phyloP scores from a whole-genome alignment of 352 stramenopile species.

The Phytophthora litchii region DNA sequence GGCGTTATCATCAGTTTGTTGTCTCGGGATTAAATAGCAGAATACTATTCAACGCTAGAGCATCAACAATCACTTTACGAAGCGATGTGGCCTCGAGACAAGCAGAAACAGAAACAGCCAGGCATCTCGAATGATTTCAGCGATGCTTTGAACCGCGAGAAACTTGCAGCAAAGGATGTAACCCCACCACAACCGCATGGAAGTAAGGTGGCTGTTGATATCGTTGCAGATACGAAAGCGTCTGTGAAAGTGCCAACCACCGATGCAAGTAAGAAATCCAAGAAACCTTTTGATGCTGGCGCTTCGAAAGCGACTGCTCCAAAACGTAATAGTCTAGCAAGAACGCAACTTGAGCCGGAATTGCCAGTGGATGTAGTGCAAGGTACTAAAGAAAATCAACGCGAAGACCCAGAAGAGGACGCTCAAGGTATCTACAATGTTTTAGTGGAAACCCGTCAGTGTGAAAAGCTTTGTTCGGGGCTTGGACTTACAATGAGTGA shows the following conservation, averaged over 20 bases:
- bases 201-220: constrained; percentile 17
- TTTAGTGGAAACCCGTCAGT: constrained; percentile 59
- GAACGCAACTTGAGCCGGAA: constrained; percentile 5
- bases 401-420: constrained; percentile 26
- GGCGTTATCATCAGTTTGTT: not conserved
- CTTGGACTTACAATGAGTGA: constrained; percentile 58
- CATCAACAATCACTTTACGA: not conserved
- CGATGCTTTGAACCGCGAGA: constrained; percentile 36
- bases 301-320: not conserved
- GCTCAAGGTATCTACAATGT: constrained; percentile 52
- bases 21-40: too few species aligned
- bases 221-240: constrained; percentile 1
- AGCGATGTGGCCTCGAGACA: constrained; percentile 5
- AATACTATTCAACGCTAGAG: not conserved
- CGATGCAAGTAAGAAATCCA: constrained; percentile 4
- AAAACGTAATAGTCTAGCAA: constrained; percentile 11
- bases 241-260: not conserved
- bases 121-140: constrained; percentile 31
- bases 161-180: constrained; percentile 2
- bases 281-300: not conserved
- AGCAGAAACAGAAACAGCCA: constrained; percentile 28
- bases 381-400: not conserved
- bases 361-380: not conserved
- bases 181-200: constrained; percentile 6
- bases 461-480: constrained; percentile 54